Percentiles rank a stretch among this genome's conserved stretches.
Evolutionary conservation across 805 yeast species (phyloP).

Genomic region (Lipomyces lipofer): DNA sequence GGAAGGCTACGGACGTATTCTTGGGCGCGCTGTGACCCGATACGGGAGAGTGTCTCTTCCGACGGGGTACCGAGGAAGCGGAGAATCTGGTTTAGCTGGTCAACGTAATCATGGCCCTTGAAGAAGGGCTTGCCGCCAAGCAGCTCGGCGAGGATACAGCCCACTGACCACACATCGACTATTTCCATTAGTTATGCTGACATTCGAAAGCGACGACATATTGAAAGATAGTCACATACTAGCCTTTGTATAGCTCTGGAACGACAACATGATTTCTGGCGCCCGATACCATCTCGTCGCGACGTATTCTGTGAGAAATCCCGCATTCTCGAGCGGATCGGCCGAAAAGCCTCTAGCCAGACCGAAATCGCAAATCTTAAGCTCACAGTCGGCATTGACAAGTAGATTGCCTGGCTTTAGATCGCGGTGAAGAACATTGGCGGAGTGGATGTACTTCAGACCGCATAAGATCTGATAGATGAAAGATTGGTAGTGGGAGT

Average conservation of each 20-base stretch:
- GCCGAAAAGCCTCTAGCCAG: constrained; percentile 87
- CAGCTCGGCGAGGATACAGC: constrained; percentile 93
- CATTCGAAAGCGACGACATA: no score
- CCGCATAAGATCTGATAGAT: constrained; percentile 92
- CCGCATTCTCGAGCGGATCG: constrained; percentile 80
- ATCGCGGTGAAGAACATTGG: constrained; percentile 91
- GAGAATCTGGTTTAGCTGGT: constrained; percentile 86
- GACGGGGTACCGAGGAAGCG: constrained; percentile 90
- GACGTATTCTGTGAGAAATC: constrained; percentile 95
- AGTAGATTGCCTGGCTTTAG: constrained; percentile 90
- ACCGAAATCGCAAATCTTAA: constrained; percentile 96
- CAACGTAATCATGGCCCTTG: constrained; percentile 94
- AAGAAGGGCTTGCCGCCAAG: constrained; percentile 89
- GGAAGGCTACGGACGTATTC: constrained; percentile 87
- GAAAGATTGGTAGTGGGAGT: constrained; percentile 89
- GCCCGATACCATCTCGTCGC: constrained; percentile 99
- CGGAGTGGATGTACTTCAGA: constrained; percentile 81
- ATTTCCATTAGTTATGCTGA: background rate
- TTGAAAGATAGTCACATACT: constrained; percentile 37
- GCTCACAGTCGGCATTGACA: constrained; percentile 94
- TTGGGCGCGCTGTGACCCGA: constrained; percentile 82
- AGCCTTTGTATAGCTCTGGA: constrained; percentile 93
- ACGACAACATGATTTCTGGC: constrained; percentile 94
- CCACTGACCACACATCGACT: constrained; percentile 95
- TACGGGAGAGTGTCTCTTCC: constrained; percentile 62